Conservation (phyloP, 1,139 yeast species). For the Hansenula sp. region DNA sequence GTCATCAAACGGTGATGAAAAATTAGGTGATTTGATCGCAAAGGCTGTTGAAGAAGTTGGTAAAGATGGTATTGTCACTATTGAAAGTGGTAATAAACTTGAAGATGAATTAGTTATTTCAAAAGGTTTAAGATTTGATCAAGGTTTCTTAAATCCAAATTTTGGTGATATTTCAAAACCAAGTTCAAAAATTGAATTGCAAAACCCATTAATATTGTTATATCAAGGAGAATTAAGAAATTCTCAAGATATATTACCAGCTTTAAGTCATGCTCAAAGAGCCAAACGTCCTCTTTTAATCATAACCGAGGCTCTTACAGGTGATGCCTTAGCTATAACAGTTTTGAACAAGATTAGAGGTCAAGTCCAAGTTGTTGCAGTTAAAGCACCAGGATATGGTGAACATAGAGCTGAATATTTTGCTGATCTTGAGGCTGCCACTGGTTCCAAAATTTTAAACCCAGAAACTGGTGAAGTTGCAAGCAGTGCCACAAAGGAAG, state of each 20-base stretch:
- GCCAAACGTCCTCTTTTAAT: constrained; percentile 18
- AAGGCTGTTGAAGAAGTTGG: constrained; percentile 24
- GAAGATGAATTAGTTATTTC: constrained; percentile 19
- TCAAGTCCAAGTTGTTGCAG: constrained; percentile 20
- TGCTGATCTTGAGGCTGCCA: constrained; percentile 18
- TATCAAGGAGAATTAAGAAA: constrained; percentile 19
- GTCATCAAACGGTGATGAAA: constrained; percentile 20
- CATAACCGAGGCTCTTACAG: constrained; percentile 19
- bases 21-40: constrained; percentile 18
- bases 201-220: constrained; percentile 18
- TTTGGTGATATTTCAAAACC: constrained; percentile 19
- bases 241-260: constrained; percentile 21
- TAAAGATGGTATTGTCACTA: constrained; percentile 22
- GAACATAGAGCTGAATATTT: constrained; percentile 20
- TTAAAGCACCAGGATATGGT: constrained; percentile 23
- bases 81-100: constrained; percentile 20
- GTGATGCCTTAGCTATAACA: constrained; percentile 23
- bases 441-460: constrained; percentile 20
- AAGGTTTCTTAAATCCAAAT: constrained; percentile 20
- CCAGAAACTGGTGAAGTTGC: constrained; percentile 18
- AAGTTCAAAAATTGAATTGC: constrained; percentile 16
- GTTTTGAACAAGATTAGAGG: constrained; percentile 21
- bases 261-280: constrained; percentile 20
- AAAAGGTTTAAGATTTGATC: constrained; percentile 21
- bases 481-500: constrained; percentile 18